Evolutionary conservation across 1,139 yeast species (phyloP).

Genomic region (Sugiyamaella sp.): DNA sequence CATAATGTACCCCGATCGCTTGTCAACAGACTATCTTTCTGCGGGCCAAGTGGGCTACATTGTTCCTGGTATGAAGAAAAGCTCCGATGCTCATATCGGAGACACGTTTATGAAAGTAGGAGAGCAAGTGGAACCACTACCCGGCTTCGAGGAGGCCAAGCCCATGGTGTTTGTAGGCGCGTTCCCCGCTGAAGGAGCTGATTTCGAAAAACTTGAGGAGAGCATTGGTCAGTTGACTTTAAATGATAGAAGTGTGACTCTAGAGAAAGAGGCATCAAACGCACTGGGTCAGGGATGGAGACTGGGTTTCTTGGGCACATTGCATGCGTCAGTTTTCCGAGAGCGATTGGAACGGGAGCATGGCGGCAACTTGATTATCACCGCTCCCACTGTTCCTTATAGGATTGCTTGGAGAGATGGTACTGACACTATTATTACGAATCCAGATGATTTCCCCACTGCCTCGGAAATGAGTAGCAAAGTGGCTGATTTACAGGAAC

Average conservation of each 20-base stretch:
- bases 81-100: constrained; percentile 86
- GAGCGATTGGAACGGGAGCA: constrained; percentile 91
- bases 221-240: constrained; percentile 84
- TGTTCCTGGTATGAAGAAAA: constrained; percentile 89
- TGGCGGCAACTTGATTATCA: constrained; percentile 87
- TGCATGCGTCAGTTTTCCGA: constrained; percentile 93
- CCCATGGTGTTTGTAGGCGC: constrained; percentile 99
- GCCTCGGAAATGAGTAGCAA: constrained; percentile 43
- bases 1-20: constrained; percentile 88
- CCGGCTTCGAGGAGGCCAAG: constrained; percentile 95
- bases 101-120: constrained; percentile 84
- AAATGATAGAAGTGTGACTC: constrained; percentile 87
- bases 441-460: constrained; percentile 92
- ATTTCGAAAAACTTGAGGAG: constrained; percentile 86
- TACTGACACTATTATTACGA: constrained; percentile 64
- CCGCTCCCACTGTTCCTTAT: constrained; percentile 97
- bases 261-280: constrained; percentile 88
- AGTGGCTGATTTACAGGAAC: constrained; percentile 72
- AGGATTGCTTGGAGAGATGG: constrained; percentile 68
- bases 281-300: constrained; percentile 99
- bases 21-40: constrained; percentile 56
- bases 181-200: constrained; percentile 93
- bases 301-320: constrained; percentile 88
- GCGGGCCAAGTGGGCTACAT: constrained; percentile 97
- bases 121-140: constrained; percentile 70